A percentile compares a stretch with the other conserved stretches of the same genome.
These are phyloP conservation scores for Lipomyces yarrowii DNA, from an alignment of 1,139 yeast species.

Conservation along the genomic window DNA sequence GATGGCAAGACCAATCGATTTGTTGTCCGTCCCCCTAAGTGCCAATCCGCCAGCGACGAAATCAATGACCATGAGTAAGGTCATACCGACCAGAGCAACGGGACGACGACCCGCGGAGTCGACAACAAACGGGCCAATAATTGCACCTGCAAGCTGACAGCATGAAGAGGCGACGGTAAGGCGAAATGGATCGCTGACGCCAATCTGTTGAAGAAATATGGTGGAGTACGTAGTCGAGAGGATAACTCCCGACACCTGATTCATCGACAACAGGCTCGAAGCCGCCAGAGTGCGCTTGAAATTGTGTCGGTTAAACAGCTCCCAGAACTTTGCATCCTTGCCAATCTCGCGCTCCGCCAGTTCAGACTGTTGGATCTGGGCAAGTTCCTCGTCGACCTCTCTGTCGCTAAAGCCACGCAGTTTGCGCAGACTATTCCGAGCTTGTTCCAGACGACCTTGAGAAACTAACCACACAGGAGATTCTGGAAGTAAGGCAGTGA, in stretches of 20 bases:
- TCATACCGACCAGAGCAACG: conserved; percentile 9
- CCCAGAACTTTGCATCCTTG: conserved; percentile 3
- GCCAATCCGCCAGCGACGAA: conserved; percentile 11
- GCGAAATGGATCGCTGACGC: conserved; percentile 9
- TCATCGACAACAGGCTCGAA: conserved; percentile 5
- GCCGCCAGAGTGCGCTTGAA: conserved; percentile 15
- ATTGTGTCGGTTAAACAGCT: conserved; percentile 9
- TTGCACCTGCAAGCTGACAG: conserved; percentile 13
- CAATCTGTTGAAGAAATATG: conserved; percentile 9
- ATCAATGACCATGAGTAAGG: conserved; percentile 7
- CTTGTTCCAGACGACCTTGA: conserved; percentile 39
- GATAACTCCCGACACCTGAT: conserved; percentile 12
- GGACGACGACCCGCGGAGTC: conserved; percentile 14
- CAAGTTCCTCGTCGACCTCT: conserved; percentile 7
- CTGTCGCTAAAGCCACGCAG: conserved; percentile 36
- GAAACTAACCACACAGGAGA: conserved; percentile 69
- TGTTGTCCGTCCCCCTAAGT: neutral
- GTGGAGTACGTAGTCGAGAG: conserved; percentile 12
- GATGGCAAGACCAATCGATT: neutral
- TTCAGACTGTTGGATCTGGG: neutral
- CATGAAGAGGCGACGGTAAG: conserved; percentile 11
- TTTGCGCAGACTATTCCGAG: conserved; percentile 39
- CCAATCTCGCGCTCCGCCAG: conserved; percentile 6
- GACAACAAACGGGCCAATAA: conserved; percentile 12
- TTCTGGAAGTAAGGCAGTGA: conserved; percentile 56